These are phyloP conservation scores for Nigrospora oryzae DNA, from an alignment of 2,329 filamentous ascomycete genomes.

Conservation along the genomic window DNA sequence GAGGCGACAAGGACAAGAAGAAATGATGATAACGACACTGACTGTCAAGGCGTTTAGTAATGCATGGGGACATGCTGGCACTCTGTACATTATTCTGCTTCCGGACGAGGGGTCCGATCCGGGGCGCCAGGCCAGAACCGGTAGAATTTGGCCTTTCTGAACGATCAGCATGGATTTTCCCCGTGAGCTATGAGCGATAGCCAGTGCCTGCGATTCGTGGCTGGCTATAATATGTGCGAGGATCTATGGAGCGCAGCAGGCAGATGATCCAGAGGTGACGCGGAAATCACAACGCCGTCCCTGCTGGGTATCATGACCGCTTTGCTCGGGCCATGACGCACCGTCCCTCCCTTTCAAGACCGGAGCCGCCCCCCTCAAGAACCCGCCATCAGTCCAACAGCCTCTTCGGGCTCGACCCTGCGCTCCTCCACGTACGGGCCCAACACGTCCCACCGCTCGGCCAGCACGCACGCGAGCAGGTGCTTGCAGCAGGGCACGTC, in stretches of 20 bases:
- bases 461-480: conserved; percentile 73
- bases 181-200: too few relatives aligned
- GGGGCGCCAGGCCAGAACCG: conserved; percentile 3
- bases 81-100: conserved; percentile 7
- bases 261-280: too few relatives aligned
- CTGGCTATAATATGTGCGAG: too few relatives aligned
- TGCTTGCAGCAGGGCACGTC: conserved; percentile 72
- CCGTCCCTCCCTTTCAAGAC: neutral
- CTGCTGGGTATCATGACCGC: too few relatives aligned
- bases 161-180: too few relatives aligned
- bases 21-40: conserved; percentile 19
- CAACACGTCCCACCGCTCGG: conserved; percentile 57
- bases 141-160: conserved; percentile 4
- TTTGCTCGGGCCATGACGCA: too few relatives aligned
- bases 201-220: too few relatives aligned
- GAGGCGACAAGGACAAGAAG: conserved; percentile 39
- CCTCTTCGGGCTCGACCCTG: conserved; percentile 52
- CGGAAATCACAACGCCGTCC: too few relatives aligned
- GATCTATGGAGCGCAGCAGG: too few relatives aligned
- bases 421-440: conserved; percentile 45
- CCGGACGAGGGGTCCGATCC: conserved; percentile 2
- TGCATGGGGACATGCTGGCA: conserved; percentile 1
- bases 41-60: neutral
- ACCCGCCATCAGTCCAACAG: conserved; percentile 59
- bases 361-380: conserved; percentile 15